Evolutionary conservation across 768 basidiomycete genomes (phyloP).

Genomic region (Lactifluus subvellereus): DNA sequence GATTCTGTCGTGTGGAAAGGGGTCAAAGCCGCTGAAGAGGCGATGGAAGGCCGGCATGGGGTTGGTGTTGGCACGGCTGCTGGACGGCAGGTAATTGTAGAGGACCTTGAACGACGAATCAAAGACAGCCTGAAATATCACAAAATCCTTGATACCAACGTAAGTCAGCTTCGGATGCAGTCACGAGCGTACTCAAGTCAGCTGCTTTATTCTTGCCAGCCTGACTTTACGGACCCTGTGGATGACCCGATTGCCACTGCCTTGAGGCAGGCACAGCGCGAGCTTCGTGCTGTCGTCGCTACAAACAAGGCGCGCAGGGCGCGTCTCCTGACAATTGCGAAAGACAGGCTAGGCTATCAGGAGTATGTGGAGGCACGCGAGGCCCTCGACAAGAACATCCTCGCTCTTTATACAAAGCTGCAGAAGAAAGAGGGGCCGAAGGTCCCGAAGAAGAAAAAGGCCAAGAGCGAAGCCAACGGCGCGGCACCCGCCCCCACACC

Average conservation of each 20-base stretch:
- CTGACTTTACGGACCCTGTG: conserved; percentile 69
- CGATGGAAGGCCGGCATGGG: conserved; percentile 77
- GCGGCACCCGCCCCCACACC: conserved; percentile 23
- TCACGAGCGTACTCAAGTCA: conserved; percentile 21
- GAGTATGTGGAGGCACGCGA: conserved; percentile 86
- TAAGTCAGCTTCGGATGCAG: conserved; percentile 37
- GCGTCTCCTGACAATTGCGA: conserved; percentile 68
- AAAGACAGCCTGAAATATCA: conserved; percentile 74
- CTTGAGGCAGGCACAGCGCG: conserved; percentile 79
- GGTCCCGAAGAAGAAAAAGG: conserved; percentile 67
- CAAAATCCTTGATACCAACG: conserved; percentile 61
- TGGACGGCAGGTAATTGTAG: conserved; percentile 71
- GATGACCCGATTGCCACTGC: conserved; percentile 94
- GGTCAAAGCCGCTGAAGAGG: conserved; percentile 78
- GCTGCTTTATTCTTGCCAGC: conserved; percentile 36
- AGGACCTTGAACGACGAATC: conserved; percentile 70
- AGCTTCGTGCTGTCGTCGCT: conserved; percentile 68
- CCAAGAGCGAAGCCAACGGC: conserved; percentile 29
- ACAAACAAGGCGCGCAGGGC: conserved; percentile 80
- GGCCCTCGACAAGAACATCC: conserved; percentile 80
- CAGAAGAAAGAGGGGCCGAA: conserved; percentile 79
- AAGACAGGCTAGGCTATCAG: conserved; percentile 83
- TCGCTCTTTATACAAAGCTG: conserved; percentile 65
- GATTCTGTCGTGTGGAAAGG: conserved; percentile 61
- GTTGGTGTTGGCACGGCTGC: conserved; percentile 70